phyloP scores from a whole-genome alignment of 129 eudicot species.

The Helichrysum umbraculigerum region DNA sequence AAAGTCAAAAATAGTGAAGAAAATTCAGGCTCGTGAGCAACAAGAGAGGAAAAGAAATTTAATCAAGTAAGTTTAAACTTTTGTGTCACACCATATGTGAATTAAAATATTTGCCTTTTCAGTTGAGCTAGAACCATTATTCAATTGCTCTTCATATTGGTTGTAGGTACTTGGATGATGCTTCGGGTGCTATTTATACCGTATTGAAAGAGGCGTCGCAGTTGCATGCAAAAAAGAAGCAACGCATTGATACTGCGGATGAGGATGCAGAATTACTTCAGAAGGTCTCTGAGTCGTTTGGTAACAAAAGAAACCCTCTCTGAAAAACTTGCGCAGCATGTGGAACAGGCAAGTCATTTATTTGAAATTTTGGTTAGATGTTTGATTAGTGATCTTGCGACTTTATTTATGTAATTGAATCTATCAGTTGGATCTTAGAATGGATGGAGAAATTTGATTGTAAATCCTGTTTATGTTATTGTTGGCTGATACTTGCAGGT shows the following conservation, averaged over 20 bases:
- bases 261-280: constrained; percentile 75
- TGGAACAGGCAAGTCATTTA: constrained; percentile 69
- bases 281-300: constrained; percentile 49
- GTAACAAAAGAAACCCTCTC: constrained; percentile 62
- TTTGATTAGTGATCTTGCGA: not conserved
- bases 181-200: constrained; percentile 72
- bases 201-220: constrained; percentile 64
- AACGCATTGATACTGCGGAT: constrained; percentile 39
- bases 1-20: constrained; percentile 87
- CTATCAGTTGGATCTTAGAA: not conserved
- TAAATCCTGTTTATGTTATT: not conserved
- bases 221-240: constrained; percentile 61
- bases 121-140: not conserved
- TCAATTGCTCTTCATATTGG: not conserved
- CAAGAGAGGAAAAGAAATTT: constrained; percentile 94
- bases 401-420: not conserved
- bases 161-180: constrained; percentile 77
- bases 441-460: not conserved
- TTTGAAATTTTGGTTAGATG: constrained; percentile 10
- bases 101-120: not conserved
- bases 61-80: constrained; percentile 56
- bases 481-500: constrained; percentile 51
- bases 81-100: not conserved
- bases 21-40: constrained; percentile 97
- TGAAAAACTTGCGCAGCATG: constrained; percentile 91